These are phyloP conservation scores for Allium fistulosum DNA, from an alignment of 106 monocot species.

Conservation along the genomic window DNA sequence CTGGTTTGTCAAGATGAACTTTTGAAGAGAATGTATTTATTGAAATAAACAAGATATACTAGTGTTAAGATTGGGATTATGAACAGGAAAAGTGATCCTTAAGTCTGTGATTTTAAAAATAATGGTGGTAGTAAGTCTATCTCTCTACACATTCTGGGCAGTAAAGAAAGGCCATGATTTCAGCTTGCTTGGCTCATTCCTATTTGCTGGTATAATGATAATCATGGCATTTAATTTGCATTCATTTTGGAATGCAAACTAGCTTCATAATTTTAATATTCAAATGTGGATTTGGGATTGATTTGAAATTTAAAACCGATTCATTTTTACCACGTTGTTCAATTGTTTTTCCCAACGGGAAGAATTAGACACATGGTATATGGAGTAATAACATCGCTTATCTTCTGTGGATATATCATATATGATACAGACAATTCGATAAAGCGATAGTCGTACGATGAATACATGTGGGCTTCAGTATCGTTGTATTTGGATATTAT, in stretches of 20 bases:
- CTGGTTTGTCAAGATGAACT: too few relatives aligned
- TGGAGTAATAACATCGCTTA: constrained; percentile 21
- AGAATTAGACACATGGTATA: constrained; percentile 17
- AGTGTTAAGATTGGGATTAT: constrained; percentile 6
- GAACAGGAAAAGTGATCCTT: constrained; percentile 31
- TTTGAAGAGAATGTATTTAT: too few relatives aligned
- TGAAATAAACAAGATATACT: not conserved
- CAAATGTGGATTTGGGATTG: not conserved
- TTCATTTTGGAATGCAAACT: constrained; percentile 22
- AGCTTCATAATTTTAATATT: not conserved
- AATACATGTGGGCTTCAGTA: constrained; percentile 39
- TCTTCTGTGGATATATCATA: constrained; percentile 46
- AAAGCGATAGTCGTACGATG: constrained; percentile 31
- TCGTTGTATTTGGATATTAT: constrained; percentile 48
- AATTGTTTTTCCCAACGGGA: constrained; percentile 41
- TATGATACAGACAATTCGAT: constrained; percentile 39
- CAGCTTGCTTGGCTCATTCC: constrained; percentile 2
- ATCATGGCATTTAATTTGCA: constrained; percentile 22
- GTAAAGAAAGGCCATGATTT: not conserved
- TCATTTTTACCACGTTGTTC: not conserved
- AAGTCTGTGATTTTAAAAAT: constrained; percentile 36
- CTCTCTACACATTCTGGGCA: constrained; percentile 54
- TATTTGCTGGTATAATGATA: not conserved
- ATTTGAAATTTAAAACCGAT: not conserved
- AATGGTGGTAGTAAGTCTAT: constrained; percentile 36